Evolutionary conservation across 352 stramenopile genomes (phyloP).

Genomic region (Globisporangium lucens): DNA sequence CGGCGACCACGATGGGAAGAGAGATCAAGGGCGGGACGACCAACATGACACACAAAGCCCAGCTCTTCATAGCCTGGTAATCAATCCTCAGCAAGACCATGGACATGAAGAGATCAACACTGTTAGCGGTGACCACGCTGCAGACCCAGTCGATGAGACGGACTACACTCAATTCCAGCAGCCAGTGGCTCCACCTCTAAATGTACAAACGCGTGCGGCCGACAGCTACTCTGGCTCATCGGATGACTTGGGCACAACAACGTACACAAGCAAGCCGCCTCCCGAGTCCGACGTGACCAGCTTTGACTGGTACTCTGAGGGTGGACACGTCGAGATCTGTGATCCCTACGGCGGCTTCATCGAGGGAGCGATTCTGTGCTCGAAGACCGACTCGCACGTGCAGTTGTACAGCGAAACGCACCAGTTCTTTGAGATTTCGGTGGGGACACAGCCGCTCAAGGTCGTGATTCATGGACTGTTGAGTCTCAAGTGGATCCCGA

Average conservation of each 20-base stretch:
- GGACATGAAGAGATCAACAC: neutral
- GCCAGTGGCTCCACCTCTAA: neutral
- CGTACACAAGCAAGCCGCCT: neutral
- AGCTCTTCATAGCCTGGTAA: neutral
- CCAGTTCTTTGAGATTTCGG: slow-evolving; percentile 48
- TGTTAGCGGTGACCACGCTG: too few relatives aligned
- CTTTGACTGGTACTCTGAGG: slow-evolving; percentile 60
- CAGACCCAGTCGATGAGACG: neutral
- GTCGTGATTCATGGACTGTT: slow-evolving; percentile 50
- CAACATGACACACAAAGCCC: neutral
- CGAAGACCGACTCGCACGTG: slow-evolving; percentile 29
- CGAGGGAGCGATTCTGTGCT: slow-evolving; percentile 51
- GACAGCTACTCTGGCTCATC: neutral
- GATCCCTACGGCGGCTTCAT: slow-evolving; percentile 29
- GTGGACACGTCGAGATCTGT: slow-evolving; percentile 47
- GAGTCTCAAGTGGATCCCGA: slow-evolving; percentile 38
- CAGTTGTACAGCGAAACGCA: slow-evolving; percentile 53
- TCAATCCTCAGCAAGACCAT: neutral
- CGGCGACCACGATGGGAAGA: neutral
- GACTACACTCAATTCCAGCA: neutral
- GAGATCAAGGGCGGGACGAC: neutral
- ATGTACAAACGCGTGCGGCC: neutral
- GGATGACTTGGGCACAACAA: neutral
- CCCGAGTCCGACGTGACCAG: slow-evolving; percentile 1
- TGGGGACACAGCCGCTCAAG: slow-evolving; percentile 39